Conservation (phyloP, 164 flowering plant species). For the Santalum album region DNA sequence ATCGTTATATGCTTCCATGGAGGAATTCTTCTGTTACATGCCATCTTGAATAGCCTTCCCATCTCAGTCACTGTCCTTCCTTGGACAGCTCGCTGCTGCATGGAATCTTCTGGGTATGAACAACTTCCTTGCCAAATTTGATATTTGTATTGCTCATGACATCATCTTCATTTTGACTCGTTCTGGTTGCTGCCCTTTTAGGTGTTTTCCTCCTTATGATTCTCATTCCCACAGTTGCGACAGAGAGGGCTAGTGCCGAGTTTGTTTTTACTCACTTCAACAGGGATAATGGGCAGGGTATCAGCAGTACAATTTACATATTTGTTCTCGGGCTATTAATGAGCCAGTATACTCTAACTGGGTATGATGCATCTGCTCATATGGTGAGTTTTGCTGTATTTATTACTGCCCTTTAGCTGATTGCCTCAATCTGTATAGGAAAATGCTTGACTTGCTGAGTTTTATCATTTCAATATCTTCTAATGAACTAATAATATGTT, state of each 20-base stretch:
- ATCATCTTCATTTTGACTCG: not conserved
- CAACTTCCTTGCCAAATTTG: not conserved
- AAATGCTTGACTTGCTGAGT: too few species aligned
- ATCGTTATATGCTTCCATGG: conserved; percentile 67
- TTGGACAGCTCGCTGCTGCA: conserved; percentile 85
- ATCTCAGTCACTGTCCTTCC: conserved; percentile 68
- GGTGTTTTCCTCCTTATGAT: conserved; percentile 89
- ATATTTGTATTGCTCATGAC: not conserved
- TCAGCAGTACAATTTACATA: conserved; percentile 56
- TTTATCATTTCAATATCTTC: too few species aligned
- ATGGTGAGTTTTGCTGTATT: conserved; percentile 46
- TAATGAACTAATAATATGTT: not conserved
- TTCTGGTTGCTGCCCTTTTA: conserved; percentile 13
- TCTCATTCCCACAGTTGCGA: conserved; percentile 72
- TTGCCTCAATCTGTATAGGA: too few species aligned
- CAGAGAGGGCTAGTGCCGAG: conserved; percentile 60
- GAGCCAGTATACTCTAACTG: conserved; percentile 91
- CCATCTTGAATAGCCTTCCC: conserved; percentile 74
- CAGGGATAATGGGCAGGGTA: conserved; percentile 73
- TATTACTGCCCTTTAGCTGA: too few species aligned
- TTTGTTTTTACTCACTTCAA: conserved; percentile 95
- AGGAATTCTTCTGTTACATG: conserved; percentile 65
- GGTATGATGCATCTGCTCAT: conserved; percentile 97
- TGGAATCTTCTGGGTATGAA: conserved; percentile 82
- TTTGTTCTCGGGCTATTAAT: conserved; percentile 83